Evolutionary conservation across 495 filamentous ascomycete species (phyloP), one percentile per base, ranked within the genome.

Genomic region (Aeminium ludgeri): DNA sequence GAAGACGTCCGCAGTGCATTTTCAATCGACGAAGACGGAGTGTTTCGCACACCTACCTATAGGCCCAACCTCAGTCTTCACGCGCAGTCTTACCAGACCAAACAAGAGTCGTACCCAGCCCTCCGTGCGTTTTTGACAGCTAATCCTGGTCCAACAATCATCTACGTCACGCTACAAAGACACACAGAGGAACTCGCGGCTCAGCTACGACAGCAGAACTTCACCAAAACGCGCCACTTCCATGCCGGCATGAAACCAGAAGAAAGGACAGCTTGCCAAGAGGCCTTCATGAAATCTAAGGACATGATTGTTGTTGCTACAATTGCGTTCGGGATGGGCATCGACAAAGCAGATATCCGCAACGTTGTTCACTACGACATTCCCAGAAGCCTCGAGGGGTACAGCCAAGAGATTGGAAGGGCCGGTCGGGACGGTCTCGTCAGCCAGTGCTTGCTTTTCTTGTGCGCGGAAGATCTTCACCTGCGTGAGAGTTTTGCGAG

Each of bases 241-340:
- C 89, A 97, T 58, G 87, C 87, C 8, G 69, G 67, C 3, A 76
- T 95, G 60, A 56, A 69, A 2, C 39, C 74, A 0, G 49, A 65
- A 8, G 68, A 78, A 16, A 86, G 82, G 56, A 57, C 60, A 1
- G 41, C 64, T 4, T 65, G 84, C 10, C 89, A 95, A 53, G 68
- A 68, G 37, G 54, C 72, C 1, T 97, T 91, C 89, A 89, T 95
- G 55, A 54, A 58, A 19, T 80, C 83, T 1, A 59, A 62, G 44
- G 68, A 73, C 48, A 75, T 91, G 44, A 82, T 97, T 23, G 86
- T 97, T 17, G 87, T 96, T 20, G 89, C 89, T 13, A 97, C 89
- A 0, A 95, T 96, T 57, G 89, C 89, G 20, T 97, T 97, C 55
- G 89, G 89, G 8, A 97, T 97, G 89, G 89, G 89, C 12, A 96